phyloP scores from a whole-genome alignment of 345 rosid genomes.

The Cardamine chenopodiifolia region DNA sequence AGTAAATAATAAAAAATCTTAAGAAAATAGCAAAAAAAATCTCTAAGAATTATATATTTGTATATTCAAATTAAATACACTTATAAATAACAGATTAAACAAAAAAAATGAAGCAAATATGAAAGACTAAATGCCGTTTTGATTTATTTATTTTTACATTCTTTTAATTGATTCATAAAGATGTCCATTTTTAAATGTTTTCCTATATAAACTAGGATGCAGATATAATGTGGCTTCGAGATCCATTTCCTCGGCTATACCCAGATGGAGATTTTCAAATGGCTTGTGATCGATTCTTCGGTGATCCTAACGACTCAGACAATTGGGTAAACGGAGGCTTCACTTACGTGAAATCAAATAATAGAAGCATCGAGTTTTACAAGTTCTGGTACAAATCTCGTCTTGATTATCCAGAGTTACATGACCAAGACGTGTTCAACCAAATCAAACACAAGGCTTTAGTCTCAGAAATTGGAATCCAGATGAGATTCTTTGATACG shows the following conservation, averaged over 20 bases:
- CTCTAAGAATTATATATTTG: background rate
- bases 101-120: no score
- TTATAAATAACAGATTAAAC: no score
- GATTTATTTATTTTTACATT: background rate
- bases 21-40: background rate
- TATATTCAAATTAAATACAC: no score
- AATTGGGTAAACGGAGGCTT: slow-evolving; percentile 79
- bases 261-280: slow-evolving; percentile 74
- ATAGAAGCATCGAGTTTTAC: slow-evolving; percentile 60
- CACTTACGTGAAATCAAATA: slow-evolving; percentile 59
- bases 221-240: slow-evolving; percentile 76
- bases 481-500: slow-evolving; percentile 66
- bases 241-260: slow-evolving; percentile 69
- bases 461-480: slow-evolving; percentile 44
- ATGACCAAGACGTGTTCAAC: slow-evolving; percentile 85
- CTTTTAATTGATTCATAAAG: background rate
- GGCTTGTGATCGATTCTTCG: slow-evolving; percentile 65
- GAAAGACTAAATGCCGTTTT: background rate
- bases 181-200: background rate
- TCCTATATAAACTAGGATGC: slow-evolving; percentile 51
- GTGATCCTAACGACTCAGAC: slow-evolving; percentile 45
- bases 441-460: slow-evolving; percentile 52
- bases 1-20: background rate
- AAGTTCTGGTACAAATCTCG: slow-evolving; percentile 70
- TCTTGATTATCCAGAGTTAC: slow-evolving; percentile 46